Evolutionary conservation across 2,329 filamentous ascomycete species (phyloP).

Genomic region (Cordyceps cateniannulata): DNA sequence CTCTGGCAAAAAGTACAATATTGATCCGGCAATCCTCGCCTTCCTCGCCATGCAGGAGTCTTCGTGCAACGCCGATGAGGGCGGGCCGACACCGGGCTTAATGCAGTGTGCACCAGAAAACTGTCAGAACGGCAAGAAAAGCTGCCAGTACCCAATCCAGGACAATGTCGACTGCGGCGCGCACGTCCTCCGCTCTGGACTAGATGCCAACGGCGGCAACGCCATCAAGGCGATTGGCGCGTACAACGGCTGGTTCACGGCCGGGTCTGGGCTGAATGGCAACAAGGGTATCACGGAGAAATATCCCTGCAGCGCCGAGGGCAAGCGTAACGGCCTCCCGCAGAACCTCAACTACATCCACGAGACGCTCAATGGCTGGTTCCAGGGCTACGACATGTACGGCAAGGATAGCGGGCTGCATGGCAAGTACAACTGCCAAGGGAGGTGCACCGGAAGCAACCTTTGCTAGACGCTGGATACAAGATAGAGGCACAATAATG

Average conservation of each 20-base stretch:
- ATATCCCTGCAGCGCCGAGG: slow-evolving; percentile 19
- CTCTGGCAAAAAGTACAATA: slow-evolving; percentile 24
- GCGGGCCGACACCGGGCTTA: slow-evolving; percentile 28
- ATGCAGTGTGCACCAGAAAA: slow-evolving; percentile 30
- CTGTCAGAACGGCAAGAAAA: slow-evolving; percentile 25
- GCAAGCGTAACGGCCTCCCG: slow-evolving; percentile 22
- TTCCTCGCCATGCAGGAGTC: slow-evolving; percentile 32
- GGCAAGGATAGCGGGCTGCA: slow-evolving; percentile 19
- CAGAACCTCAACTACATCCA: slow-evolving; percentile 32
- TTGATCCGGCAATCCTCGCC: slow-evolving; percentile 28
- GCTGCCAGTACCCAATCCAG: slow-evolving; percentile 26
- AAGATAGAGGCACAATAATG: background rate
- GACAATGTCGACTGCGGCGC: slow-evolving; percentile 30
- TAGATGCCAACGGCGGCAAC: slow-evolving; percentile 22
- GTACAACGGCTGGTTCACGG: slow-evolving; percentile 32
- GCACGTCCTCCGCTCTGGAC: slow-evolving; percentile 21
- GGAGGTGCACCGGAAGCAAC: slow-evolving; percentile 4
- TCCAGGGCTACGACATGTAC: slow-evolving; percentile 28
- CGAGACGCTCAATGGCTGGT: slow-evolving; percentile 30
- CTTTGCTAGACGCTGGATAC: background rate
- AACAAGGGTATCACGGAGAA: slow-evolving; percentile 23
- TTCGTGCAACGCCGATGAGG: slow-evolving; percentile 27
- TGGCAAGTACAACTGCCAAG: slow-evolving; percentile 16
- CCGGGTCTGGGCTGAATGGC: slow-evolving; percentile 21
- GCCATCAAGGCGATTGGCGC: slow-evolving; percentile 26